Conservation (phyloP, 306 rosid genomes). For the Trifolium fragiferum region DNA sequence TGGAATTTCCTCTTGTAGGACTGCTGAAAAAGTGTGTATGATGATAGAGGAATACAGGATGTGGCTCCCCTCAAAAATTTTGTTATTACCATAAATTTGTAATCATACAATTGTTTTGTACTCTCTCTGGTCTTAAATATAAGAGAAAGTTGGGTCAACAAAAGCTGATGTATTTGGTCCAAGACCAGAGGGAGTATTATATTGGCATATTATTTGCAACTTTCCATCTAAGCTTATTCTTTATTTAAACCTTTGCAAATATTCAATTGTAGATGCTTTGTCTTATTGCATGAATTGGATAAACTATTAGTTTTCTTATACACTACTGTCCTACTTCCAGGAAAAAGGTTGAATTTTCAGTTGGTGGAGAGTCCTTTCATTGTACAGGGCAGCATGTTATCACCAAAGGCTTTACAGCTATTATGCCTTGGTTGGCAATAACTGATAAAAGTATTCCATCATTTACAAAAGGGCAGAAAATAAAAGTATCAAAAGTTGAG, state of each 20-base stretch:
- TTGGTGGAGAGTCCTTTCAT: slow-evolving; percentile 86
- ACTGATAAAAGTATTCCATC: slow-evolving; percentile 84
- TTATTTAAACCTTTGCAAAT: slow-evolving; percentile 30
- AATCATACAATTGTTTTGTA: slow-evolving; percentile 11
- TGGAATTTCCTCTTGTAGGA: slow-evolving; percentile 28
- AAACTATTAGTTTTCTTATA: slow-evolving; percentile 29
- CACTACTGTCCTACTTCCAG: slow-evolving; percentile 53
- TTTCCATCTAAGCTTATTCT: slow-evolving; percentile 26
- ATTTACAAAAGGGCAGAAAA: slow-evolving; percentile 80
- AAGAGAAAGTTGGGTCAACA: no score
- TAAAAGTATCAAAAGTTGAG: slow-evolving; percentile 73
- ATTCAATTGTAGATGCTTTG: slow-evolving; percentile 16
- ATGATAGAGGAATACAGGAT: slow-evolving; percentile 23
- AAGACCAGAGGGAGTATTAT: not conserved
- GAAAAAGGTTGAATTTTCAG: slow-evolving; percentile 75
- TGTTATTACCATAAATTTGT: slow-evolving; percentile 17
- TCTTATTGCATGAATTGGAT: slow-evolving; percentile 29
- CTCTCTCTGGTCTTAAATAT: no score
- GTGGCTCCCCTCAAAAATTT: slow-evolving; percentile 34
- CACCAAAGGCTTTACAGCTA: slow-evolving; percentile 75
- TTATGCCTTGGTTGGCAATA: slow-evolving; percentile 96
- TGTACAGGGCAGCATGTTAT: slow-evolving; percentile 77
- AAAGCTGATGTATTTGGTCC: no score
- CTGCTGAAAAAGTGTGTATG: slow-evolving; percentile 2
- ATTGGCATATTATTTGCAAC: slow-evolving; percentile 23